These are phyloP conservation scores for Pseudomonodictys pantanalensis DNA, from an alignment of 495 filamentous ascomycete species.

Conservation along the genomic window DNA sequence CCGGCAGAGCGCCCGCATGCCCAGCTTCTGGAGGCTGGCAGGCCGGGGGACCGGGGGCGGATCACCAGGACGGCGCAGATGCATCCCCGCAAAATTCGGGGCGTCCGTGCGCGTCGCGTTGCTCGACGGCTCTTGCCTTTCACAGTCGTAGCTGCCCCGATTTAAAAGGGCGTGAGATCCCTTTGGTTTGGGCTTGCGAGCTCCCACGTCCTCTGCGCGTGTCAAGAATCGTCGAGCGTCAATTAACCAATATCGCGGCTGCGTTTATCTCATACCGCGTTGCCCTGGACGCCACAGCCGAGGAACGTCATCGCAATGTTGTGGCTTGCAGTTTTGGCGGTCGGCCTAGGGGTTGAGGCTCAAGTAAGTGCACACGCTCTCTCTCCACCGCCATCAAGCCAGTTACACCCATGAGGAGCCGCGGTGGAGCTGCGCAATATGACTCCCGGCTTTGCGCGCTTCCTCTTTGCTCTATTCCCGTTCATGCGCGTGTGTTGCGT, in stretches of 20 bases:
- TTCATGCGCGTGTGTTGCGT: constrained; percentile 24
- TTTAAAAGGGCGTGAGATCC: neutral
- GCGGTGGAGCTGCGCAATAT: constrained; percentile 19
- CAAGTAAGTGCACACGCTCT: neutral
- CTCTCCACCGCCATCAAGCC: neutral
- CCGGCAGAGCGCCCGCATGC: too few relatives aligned
- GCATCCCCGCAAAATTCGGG: too few relatives aligned
- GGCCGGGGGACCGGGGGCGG: neutral
- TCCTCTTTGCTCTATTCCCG: constrained; percentile 26
- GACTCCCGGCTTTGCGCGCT: constrained; percentile 14
- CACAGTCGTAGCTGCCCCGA: neutral
- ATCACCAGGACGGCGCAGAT: constrained; percentile 17
- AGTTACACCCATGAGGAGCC: neutral
- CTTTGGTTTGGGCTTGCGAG: neutral
- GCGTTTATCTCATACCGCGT: neutral
- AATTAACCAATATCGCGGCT: neutral
- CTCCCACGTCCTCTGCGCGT: neutral
- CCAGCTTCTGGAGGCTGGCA: neutral
- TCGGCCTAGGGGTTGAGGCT: constrained; percentile 16
- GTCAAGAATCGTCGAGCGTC: too few relatives aligned
- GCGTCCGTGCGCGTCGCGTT: too few relatives aligned
- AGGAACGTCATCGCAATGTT: constrained; percentile 24
- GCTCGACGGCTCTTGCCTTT: constrained; percentile 3
- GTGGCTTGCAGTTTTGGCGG: constrained; percentile 31
- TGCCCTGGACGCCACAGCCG: neutral